phyloP scores from a whole-genome alignment of 1,284 basidiomycete species.

The Cutaneotrichosporon sp. region DNA sequence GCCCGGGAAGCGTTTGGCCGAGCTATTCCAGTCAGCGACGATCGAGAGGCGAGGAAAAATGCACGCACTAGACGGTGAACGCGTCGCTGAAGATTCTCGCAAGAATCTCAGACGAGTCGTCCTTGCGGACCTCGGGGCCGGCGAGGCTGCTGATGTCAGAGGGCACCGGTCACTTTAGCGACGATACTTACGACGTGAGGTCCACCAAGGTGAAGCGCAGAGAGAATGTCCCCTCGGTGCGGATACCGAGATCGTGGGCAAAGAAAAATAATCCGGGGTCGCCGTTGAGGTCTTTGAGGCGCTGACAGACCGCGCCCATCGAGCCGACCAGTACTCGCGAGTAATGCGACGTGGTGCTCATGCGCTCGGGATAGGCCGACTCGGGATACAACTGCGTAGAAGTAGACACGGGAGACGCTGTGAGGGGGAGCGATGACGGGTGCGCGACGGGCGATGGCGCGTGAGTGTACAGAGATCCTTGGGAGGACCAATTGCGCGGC shows the following conservation, averaged over 20 bases:
- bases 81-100: slow-evolving; percentile 82
- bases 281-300: slow-evolving; percentile 76
- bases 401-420: slow-evolving; percentile 12
- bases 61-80: slow-evolving; percentile 71
- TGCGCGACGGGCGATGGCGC: slow-evolving; percentile 12
- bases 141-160: slow-evolving; percentile 14
- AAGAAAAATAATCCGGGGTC: slow-evolving; percentile 83
- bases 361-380: slow-evolving; percentile 28
- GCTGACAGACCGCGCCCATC: slow-evolving; percentile 77
- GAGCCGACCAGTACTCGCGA: slow-evolving; percentile 86
- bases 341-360: slow-evolving; percentile 64
- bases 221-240: slow-evolving; percentile 69
- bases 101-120: slow-evolving; percentile 61
- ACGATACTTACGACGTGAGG: slow-evolving; percentile 33
- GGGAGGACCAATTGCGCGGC: slow-evolving; percentile 1
- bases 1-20: slow-evolving; percentile 88
- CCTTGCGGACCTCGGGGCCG: slow-evolving; percentile 18
- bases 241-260: slow-evolving; percentile 81
- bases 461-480: slow-evolving; percentile 17
- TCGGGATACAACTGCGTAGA: slow-evolving; percentile 17
- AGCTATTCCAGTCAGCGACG: slow-evolving; percentile 48
- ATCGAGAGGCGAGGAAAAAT: background rate
- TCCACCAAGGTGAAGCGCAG: slow-evolving; percentile 48
- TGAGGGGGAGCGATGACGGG: slow-evolving; percentile 11
- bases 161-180: background rate